Base-by-base conservation (phyloP, 768 basidiomycete genomes). In the Lyophyllum semitale region DNA sequence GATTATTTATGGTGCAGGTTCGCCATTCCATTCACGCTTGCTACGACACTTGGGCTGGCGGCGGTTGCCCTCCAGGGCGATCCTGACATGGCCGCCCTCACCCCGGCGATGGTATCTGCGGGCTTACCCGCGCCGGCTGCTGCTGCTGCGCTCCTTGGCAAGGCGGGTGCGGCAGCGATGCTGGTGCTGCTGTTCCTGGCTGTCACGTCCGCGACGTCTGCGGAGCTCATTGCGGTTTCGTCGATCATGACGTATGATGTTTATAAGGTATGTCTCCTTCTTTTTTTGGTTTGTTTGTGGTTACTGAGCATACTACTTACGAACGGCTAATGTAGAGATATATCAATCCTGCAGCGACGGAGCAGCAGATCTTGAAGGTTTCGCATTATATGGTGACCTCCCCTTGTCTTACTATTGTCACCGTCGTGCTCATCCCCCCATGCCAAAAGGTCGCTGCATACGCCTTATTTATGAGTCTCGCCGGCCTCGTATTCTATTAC, bases 171-270 rank as follows among this genome's bases (percentile, higher is more conserved):
- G 2, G 81, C 83, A 4, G 86, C 90, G 0, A 72, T 96, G 57
- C 82, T 95, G 17, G 69, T 94, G 32, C 77, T 96, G 1, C 81
- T 95, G 29, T 95, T 95, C 78, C 74, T 95, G 68, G 91, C 92
- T 11, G 91, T 95, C 59, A 91, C 91, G 1, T 84, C 86, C 44
- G 91, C 93, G 2, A 90, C 88, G 41, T 87, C 85, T 42, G 95
- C 95, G 12, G 95, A 98, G 71, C 78, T 95, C 53, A 95, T 98
- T 62, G 95, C 94, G 0, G 91, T 95, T 2, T 93, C 92, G 1
- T 84, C 84, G 0, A 65, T 95, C 46, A 66, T 94, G 63, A 93
- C 93, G 0, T 94, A 91, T 63, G 94, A 95, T 68, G 76, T 94
- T 6, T 92, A 93, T 72, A 89, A 89, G 79, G 86, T 84, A 35